Conservation (phyloP, 805 yeast species). For the Candida sonorensis region DNA sequence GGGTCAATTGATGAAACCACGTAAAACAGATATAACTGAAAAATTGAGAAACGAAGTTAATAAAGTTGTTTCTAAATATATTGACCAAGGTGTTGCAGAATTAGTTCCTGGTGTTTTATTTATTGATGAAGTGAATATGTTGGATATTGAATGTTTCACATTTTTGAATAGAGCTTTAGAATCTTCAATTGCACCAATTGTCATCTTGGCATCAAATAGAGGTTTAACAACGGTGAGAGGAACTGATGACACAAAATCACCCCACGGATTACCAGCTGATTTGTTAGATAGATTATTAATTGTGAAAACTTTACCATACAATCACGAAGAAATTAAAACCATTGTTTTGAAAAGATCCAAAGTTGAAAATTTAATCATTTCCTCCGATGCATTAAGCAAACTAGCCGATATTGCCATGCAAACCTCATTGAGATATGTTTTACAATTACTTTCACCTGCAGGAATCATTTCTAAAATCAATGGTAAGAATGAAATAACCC, state of each 20-base stretch:
- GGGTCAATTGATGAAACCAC: slow-evolving; percentile 96
- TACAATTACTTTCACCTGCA: slow-evolving; percentile 86
- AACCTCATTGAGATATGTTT: slow-evolving; percentile 86
- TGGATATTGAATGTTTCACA: slow-evolving; percentile 95
- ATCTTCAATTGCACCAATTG: slow-evolving; percentile 94
- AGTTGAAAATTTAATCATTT: slow-evolving; percentile 86
- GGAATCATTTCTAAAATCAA: slow-evolving; percentile 72
- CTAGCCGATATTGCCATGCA: slow-evolving; percentile 86
- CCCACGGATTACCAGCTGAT: slow-evolving; percentile 97
- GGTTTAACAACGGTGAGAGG: slow-evolving; percentile 94
- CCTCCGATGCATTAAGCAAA: slow-evolving; percentile 76
- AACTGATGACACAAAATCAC: slow-evolving; percentile 76
- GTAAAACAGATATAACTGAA: slow-evolving; percentile 92
- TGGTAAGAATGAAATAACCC: slow-evolving; percentile 56
- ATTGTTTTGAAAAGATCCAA: slow-evolving; percentile 85
- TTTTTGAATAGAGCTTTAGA: slow-evolving; percentile 94
- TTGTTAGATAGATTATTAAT: slow-evolving; percentile 89
- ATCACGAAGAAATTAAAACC: slow-evolving; percentile 75
- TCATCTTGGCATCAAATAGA: slow-evolving; percentile 96
- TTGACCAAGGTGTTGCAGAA: slow-evolving; percentile 97
- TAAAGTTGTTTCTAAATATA: slow-evolving; percentile 96
- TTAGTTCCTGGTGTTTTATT: slow-evolving; percentile 96
- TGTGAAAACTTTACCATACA: slow-evolving; percentile 76
- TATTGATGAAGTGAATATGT: slow-evolving; percentile 98
- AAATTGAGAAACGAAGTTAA: slow-evolving; percentile 96